Percentiles rank a stretch among this genome's conserved stretches.
phyloP scores from a whole-genome alignment of 73 alveolate species.

The Paramecium sonneborni region DNA sequence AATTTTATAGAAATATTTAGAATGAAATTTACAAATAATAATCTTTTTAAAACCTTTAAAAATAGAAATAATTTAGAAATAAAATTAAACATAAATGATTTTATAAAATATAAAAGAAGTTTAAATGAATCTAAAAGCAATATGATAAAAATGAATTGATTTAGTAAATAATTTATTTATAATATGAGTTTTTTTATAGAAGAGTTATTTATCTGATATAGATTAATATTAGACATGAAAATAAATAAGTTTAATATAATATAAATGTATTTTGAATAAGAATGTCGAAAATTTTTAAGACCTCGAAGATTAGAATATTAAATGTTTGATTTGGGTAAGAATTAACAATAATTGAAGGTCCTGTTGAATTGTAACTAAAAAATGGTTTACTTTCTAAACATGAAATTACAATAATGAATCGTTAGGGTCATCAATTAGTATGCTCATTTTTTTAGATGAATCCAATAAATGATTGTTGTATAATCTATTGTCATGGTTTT shows the following conservation, averaged over 20 bases:
- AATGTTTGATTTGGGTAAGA: neutral
- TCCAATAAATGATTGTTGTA: neutral
- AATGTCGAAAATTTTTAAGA: conserved; percentile 19
- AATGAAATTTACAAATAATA: too few species aligned
- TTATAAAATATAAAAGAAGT: too few species aligned
- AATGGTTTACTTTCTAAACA: neutral
- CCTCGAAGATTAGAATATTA: conserved; percentile 14
- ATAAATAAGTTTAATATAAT: neutral
- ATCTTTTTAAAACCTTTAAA: too few species aligned
- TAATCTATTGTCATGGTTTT: conserved; percentile 52
- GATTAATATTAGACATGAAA: neutral
- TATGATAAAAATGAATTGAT: too few species aligned
- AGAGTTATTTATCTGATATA: neutral
- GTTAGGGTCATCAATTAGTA: neutral
- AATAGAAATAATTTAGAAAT: neutral
- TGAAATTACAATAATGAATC: neutral
- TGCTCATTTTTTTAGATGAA: neutral
- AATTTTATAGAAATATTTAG: neutral
- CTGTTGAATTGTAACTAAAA: neutral
- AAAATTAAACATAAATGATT: too few species aligned
- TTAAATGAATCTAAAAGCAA: too few species aligned
- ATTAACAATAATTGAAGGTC: neutral
- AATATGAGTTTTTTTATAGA: too few species aligned
- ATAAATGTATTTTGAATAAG: conserved; percentile 1
- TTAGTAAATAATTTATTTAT: too few species aligned